A percentile compares a stretch with the other conserved stretches of the same genome.
Conservation (phyloP, 345 rosid species). For the Salix viminalis region DNA sequence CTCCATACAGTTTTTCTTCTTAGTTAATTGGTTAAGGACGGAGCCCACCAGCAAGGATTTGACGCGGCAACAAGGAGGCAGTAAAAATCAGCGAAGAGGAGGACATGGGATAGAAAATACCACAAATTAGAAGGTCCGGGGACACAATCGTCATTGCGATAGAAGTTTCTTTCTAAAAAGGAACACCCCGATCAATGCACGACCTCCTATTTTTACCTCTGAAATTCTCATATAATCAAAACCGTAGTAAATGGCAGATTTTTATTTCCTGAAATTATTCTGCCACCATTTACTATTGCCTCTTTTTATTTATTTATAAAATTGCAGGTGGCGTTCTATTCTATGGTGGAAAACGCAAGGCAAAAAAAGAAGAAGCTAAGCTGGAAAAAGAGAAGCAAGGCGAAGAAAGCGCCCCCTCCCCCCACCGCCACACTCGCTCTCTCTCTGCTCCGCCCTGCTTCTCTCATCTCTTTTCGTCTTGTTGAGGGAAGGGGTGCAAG, state of each 20-base stretch:
- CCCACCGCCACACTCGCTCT: conserved; percentile 9
- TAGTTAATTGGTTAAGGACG: no score
- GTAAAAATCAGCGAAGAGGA: no score
- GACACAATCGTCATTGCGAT: conserved; percentile 27
- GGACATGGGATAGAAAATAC: no score
- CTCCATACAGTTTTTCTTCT: no score
- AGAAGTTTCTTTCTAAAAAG: not conserved
- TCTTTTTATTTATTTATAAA: not conserved
- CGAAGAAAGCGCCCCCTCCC: conserved; percentile 1
- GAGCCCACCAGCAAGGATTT: no score
- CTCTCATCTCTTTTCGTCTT: not conserved
- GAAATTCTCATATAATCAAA: no score
- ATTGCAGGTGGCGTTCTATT: conserved; percentile 19
- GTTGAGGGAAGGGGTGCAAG: conserved; percentile 2
- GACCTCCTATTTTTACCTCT: no score
- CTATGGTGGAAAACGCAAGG: conserved; percentile 43
- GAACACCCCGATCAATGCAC: not conserved
- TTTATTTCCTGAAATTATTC: not conserved
- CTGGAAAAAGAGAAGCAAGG: conserved; percentile 1
- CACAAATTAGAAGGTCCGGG: not conserved
- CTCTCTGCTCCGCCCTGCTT: conserved; percentile 22
- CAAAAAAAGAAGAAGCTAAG: conserved; percentile 31
- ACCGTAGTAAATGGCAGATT: not conserved
- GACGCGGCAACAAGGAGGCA: no score
- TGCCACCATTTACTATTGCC: not conserved